Evolutionary conservation across 768 basidiomycete genomes (phyloP).

Genomic region (Tylopilus felleus): DNA sequence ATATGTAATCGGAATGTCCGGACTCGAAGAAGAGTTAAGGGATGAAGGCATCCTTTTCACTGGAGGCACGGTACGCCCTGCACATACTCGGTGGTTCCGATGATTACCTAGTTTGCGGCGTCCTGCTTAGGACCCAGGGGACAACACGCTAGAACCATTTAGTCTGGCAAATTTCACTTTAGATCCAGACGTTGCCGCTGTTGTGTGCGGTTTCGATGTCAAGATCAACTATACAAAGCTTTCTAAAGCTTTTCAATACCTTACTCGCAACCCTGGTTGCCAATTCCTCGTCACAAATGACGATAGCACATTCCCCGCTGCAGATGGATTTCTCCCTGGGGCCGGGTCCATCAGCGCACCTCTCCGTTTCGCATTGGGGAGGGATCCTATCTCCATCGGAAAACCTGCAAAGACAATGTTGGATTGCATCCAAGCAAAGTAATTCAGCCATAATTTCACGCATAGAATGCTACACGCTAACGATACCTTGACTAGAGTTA

Average conservation of each 20-base stretch:
- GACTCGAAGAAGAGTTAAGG: conserved; percentile 90
- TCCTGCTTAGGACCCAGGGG: conserved; percentile 70
- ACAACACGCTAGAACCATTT: conserved; percentile 72
- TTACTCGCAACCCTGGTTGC: conserved; percentile 75
- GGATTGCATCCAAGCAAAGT: conserved; percentile 86
- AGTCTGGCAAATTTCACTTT: conserved; percentile 62
- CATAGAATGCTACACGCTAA: conserved; percentile 6
- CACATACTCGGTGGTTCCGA: neutral
- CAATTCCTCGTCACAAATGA: conserved; percentile 89
- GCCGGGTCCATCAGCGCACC: conserved; percentile 84
- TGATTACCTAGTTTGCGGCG: neutral
- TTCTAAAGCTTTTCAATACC: conserved; percentile 88
- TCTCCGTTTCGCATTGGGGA: conserved; percentile 66
- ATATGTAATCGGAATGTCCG: conserved; percentile 90
- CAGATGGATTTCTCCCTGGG: conserved; percentile 74
- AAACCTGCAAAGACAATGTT: conserved; percentile 93
- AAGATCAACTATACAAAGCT: conserved; percentile 91
- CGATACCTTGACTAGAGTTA: conserved; percentile 49
- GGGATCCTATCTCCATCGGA: conserved; percentile 75
- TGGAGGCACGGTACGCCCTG: conserved; percentile 76
- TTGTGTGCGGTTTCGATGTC: conserved; percentile 90
- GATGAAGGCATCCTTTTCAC: conserved; percentile 76
- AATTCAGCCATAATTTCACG: conserved; percentile 12
- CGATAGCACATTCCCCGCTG: conserved; percentile 86
- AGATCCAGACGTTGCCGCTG: conserved; percentile 83